Base-by-base conservation (phyloP, 106 monocot genomes). In the Dioscorea alata region DNA sequence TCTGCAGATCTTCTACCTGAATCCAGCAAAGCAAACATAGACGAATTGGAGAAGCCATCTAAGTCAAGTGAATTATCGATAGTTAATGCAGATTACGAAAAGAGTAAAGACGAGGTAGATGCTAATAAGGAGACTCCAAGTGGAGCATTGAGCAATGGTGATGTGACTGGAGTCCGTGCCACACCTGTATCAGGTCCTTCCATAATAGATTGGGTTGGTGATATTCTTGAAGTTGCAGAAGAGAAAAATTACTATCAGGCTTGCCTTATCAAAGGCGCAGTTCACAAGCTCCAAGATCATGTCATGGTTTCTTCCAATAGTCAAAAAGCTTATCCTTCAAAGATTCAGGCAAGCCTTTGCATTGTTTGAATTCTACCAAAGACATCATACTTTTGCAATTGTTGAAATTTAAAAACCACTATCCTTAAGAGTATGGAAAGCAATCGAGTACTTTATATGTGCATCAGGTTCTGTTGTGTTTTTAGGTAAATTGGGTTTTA, bases 171-270 rank as follows among this genome's bases (percentile, higher is more conserved):
- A 49, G 48, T 59, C 48, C 56, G 62, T 54, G 56, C 50, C 7
- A 6, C 53, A 49, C 66, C 23, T 28, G 16, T 19, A 20, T 20
- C 13, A 66, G 69, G 65, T 34, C 51, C 50, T 24, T 69, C 57
- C 63, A 63, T 13, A 60, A 76, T 80, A 49, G 78, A 80, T 49
- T 85, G 89, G 89, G 72, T 83, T 66, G 80, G 82, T 56, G 67
- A 82, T 18, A 53, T 48, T 66, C 59, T 87, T 28, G 51, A 83
- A 70, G 69, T 51, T 62, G 34, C 63, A 19, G 85, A 82, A 2
- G 71, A 60, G 21, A 92, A 76, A 74, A 69, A 75, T 57, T 85
- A 84, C 68, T 87, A 87, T 60, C 72, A 73, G 15, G 82, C 91
- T 54, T 87, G 87, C 73, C 31, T 64, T 20, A 48, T 91, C 66